Percentiles rank a stretch among this genome's conserved stretches.
Evolutionary conservation across 345 rosid species (phyloP).

Genomic region (Raphanus sativus): DNA sequence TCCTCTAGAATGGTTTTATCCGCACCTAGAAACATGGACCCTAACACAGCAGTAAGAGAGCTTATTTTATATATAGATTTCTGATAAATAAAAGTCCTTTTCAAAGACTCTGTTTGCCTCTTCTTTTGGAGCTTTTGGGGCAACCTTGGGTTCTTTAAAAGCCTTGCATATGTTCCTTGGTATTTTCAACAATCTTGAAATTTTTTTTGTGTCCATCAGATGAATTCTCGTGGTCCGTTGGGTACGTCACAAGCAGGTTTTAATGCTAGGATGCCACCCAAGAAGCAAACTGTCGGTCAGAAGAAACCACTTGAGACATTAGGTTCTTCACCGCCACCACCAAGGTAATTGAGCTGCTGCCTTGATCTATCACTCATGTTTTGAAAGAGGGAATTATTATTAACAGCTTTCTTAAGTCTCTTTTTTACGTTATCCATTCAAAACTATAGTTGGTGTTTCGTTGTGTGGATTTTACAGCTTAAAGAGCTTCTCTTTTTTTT

Average conservation of each 20-base stretch:
- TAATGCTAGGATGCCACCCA: conserved; percentile 61
- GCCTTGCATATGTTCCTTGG: neutral
- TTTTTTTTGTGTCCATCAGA: conserved; percentile 40
- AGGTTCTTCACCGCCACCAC: conserved; percentile 71
- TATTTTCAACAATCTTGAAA: neutral
- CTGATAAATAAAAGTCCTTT: neutral
- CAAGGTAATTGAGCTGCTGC: conserved; percentile 55
- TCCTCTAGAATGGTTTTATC: conserved; percentile 57
- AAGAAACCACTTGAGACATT: conserved; percentile 84
- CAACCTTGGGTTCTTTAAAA: neutral
- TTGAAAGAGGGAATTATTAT: neutral
- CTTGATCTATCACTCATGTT: neutral
- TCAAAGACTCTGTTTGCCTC: neutral
- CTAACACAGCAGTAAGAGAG: conserved; percentile 53
- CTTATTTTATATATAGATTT: neutral
- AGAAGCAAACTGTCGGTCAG: conserved; percentile 68
- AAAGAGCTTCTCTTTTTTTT: neutral
- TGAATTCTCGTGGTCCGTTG: conserved; percentile 53
- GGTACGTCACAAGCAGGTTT: conserved; percentile 52
- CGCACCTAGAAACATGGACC: conserved; percentile 44
- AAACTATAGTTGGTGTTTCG: neutral
- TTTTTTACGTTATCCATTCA: neutral
- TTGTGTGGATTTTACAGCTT: neutral
- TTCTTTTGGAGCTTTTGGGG: neutral
- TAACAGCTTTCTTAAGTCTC: neutral